Conservation (phyloP, 495 filamentous ascomycete genomes). For the Talaromyces borbonicus region DNA sequence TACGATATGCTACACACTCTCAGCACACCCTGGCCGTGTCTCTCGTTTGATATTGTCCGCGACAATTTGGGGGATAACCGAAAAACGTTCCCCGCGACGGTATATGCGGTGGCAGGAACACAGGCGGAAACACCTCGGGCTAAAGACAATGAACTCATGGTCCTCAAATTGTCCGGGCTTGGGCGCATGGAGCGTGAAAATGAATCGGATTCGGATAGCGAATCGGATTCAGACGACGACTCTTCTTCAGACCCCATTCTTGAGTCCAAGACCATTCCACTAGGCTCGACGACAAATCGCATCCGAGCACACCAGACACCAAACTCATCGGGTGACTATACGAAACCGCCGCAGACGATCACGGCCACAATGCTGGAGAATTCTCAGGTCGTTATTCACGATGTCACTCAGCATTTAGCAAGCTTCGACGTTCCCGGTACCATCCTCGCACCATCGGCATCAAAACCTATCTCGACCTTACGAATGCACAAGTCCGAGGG, state of each 20-base stretch:
- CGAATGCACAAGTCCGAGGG: constrained; percentile 88
- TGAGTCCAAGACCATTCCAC: constrained; percentile 78
- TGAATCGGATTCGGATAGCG: constrained; percentile 61
- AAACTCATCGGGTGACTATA: constrained; percentile 49
- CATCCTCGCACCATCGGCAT: constrained; percentile 65
- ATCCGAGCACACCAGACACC: constrained; percentile 75
- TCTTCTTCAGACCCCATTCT: constrained; percentile 80
- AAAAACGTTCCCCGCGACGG: constrained; percentile 80
- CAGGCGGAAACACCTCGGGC: constrained; percentile 68
- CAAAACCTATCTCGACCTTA: constrained; percentile 76
- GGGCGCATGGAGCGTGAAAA: constrained; percentile 73
- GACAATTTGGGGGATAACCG: constrained; percentile 86
- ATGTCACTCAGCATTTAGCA: constrained; percentile 74
- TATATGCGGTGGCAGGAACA: constrained; percentile 89
- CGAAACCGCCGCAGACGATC: constrained; percentile 62
- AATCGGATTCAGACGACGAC: constrained; percentile 65
- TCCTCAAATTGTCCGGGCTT: constrained; percentile 89
- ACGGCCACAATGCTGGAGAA: constrained; percentile 90
- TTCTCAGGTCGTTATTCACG: constrained; percentile 80
- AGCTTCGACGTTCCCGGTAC: constrained; percentile 86
- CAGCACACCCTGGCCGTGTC: constrained; percentile 87
- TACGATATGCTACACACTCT: constrained; percentile 95
- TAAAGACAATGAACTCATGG: constrained; percentile 84
- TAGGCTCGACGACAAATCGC: constrained; percentile 81
- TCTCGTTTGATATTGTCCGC: constrained; percentile 86